Base-by-base conservation (phyloP, 768 basidiomycete genomes). In the Lactarius sp. region DNA sequence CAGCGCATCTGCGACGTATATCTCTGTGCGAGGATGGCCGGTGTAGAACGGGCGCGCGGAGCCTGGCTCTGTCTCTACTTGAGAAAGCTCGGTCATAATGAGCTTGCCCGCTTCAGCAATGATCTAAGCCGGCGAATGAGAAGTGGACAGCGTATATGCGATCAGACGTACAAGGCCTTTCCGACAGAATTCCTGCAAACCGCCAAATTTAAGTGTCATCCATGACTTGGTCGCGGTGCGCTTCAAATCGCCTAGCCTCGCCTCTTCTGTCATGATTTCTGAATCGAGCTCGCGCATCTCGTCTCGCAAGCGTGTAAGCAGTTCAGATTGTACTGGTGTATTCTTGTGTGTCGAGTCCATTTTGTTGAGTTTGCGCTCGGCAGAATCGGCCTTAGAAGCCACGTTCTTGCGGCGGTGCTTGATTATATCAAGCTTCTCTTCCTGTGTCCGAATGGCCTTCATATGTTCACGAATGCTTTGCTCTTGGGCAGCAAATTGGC, bases 271-370 rank as follows among this genome's bases (percentile, higher is more conserved):
- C 77, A 94, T 77, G 60, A 98, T 95, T 20, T 94, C 88, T 3
- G 85, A 81, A 69, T 97, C 94, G 74, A 95, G 79, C 6, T 73
- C 69, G 1, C 85, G 78, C 57, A 96, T 95, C 71, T 95, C 88
- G 16, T 87, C 86, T 57, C 87, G 81, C 34, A 95, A 75, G 14
- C 77, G 77, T 68, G 86, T 86, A 52, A 97, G 75, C 1, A 79
- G 73, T 31, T 93, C 91, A 2, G 86, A 88, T 73, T 96, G 94
- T 59, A 77, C 68, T 2, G 77, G 75, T 41, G 93, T 75, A 68
- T 90, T 89, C 79, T 96, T 98, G 77, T 95, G 85, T 73, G 94
- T 92, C 0, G 89, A 81, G 66, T 81, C 82, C 94, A 97, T 95
- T 77, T 88, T 96, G 74, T 80, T 83, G 42, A 98, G 81, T 72